Conservation (phyloP, 1,284 basidiomycete genomes). For the Tilletiaria anomala region DNA sequence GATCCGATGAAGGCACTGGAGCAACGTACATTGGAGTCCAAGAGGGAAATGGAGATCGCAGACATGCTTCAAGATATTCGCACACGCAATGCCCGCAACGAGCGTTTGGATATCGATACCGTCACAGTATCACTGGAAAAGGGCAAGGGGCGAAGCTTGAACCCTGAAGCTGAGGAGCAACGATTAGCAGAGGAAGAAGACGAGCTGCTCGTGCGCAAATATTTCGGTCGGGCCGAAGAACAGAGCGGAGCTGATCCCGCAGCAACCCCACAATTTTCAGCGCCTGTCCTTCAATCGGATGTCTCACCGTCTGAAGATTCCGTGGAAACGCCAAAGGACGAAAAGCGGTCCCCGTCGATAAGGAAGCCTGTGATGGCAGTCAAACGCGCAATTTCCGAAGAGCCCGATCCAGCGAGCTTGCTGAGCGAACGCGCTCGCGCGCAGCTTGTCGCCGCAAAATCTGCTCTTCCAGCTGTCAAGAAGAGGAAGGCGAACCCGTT, state of each 20-base stretch:
- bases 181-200: slow-evolving; percentile 67
- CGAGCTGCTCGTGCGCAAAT: slow-evolving; percentile 67
- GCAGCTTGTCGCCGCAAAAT: background rate
- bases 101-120: slow-evolving; percentile 45
- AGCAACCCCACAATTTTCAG: background rate
- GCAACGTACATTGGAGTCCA: slow-evolving; percentile 74
- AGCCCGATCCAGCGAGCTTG: background rate
- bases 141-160: slow-evolving; percentile 4
- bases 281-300: background rate
- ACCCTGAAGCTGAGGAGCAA: slow-evolving; percentile 14
- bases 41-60: slow-evolving; percentile 95
- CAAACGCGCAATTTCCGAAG: background rate
- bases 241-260: background rate
- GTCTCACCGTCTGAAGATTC: background rate
- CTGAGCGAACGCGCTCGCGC: background rate
- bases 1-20: slow-evolving; percentile 96
- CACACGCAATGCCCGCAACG: slow-evolving; percentile 78
- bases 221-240: slow-evolving; percentile 59
- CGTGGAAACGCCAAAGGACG: too few species aligned
- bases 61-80: slow-evolving; percentile 91
- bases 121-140: slow-evolving; percentile 11
- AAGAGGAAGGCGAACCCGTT: background rate
- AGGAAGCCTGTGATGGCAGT: too few species aligned
- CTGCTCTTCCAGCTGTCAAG: background rate
- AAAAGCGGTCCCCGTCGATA: too few species aligned